These are phyloP conservation scores for Atalantia buxifolia DNA, from an alignment of 345 rosid genomes.

Conservation along the genomic window DNA sequence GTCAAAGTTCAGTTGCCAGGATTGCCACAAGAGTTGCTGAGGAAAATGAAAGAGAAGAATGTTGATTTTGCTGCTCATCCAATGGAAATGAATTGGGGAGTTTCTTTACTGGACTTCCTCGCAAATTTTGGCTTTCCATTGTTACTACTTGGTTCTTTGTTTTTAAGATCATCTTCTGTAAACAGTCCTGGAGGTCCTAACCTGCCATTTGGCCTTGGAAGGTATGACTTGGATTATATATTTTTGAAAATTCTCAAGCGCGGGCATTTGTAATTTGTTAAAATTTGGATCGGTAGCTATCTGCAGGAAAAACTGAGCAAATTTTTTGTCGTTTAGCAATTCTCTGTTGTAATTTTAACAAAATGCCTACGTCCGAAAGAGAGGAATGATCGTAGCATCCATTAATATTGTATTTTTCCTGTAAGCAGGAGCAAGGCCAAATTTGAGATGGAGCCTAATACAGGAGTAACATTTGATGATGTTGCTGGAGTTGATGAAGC, in stretches of 20 bases:
- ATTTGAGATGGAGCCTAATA: conserved; percentile 78
- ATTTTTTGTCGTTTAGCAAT: neutral
- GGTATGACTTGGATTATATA: conserved; percentile 22
- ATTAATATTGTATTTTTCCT: neutral
- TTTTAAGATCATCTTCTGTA: conserved; percentile 35
- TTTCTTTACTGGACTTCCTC: conserved; percentile 42
- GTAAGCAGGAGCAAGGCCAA: conserved; percentile 68
- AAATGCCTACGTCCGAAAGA: neutral
- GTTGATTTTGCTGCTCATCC: conserved; percentile 73
- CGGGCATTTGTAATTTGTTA: neutral
- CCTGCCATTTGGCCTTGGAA: conserved; percentile 77
- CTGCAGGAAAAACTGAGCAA: neutral
- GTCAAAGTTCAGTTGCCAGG: conserved; percentile 71
- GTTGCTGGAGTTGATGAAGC: conserved; percentile 90
- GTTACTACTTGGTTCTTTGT: conserved; percentile 53
- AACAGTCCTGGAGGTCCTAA: conserved; percentile 51
- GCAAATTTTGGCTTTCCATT: conserved; percentile 65
- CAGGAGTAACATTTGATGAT: conserved; percentile 72
- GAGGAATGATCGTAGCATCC: neutral
- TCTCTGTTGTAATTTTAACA: neutral
- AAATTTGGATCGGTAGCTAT: neutral
- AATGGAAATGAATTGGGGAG: conserved; percentile 42
- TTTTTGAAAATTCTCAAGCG: neutral
- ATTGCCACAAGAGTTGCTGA: conserved; percentile 48
- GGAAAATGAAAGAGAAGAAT: conserved; percentile 59